phyloP scores from a whole-genome alignment of 179 eudicot genomes.

The Silene vulgaris region DNA sequence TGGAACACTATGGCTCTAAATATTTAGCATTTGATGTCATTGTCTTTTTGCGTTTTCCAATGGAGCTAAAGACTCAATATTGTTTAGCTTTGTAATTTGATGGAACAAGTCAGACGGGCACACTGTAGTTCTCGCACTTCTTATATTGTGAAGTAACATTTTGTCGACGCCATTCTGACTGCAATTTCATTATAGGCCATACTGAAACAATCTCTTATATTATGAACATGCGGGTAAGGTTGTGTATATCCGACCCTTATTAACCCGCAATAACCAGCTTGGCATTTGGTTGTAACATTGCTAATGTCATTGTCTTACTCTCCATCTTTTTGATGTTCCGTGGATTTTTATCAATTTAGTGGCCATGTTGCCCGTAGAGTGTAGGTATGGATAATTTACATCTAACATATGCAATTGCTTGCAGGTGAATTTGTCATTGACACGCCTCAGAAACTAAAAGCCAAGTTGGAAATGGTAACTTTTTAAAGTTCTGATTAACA shows the following conservation, averaged over 20 bases:
- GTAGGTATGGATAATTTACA: constrained; percentile 6
- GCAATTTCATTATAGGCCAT: neutral
- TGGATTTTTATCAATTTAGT: constrained; percentile 4
- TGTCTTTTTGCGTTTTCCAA: neutral
- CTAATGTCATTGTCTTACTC: neutral
- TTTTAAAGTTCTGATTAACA: neutral
- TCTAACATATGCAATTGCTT: constrained; percentile 22
- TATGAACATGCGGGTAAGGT: neutral
- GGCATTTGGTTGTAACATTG: neutral
- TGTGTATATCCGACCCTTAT: neutral
- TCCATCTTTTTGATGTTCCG: neutral
- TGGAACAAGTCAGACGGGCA: neutral
- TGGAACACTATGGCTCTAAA: neutral
- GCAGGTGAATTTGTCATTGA: constrained; percentile 95
- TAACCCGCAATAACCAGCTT: neutral
- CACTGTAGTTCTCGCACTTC: neutral
- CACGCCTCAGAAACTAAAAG: constrained; percentile 87
- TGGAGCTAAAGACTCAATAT: neutral
- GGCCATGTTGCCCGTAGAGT: neutral
- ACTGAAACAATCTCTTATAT: neutral
- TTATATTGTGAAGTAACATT: neutral
- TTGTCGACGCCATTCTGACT: neutral
- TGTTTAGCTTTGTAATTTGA: neutral
- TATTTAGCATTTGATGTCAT: constrained; percentile 3
- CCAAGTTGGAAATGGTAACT: constrained; percentile 83